Evolutionary conservation across 1,139 yeast genomes (phyloP), one percentile per base, ranked within the genome.

Genomic region (Candida labiduridarum): DNA sequence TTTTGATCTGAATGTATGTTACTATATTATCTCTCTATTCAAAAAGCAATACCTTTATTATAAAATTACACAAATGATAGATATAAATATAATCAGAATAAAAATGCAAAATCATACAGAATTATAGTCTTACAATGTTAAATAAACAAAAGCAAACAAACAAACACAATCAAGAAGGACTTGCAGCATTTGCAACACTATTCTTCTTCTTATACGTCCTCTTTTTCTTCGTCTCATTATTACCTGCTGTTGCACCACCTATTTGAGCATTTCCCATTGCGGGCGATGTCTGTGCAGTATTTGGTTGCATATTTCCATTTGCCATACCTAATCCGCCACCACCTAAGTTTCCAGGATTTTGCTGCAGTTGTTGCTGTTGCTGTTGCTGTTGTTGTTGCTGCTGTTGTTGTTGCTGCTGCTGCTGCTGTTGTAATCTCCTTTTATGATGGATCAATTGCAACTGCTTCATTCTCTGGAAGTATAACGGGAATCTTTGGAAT

Each of bases 381-480:
- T 22, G 25, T 22, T 22, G 25, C 25, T 22, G 25, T 34, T 41
- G 49, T 39, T 36, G 58, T 49, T 44, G 57, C 34, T 47, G 56
- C 33, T 52, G 60, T 34, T 49, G 56, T 36, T 48, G 45, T 35
- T 51, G 59, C 18, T 41, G 54, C 30, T 47, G 54, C 36, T 47
- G 54, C 45, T 55, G 52, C 46, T 55, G 56, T 38, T 53, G 58
- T 41, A 48, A 54, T 39, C 58, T 59, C 44, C 56, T 59, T 43
- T 56, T 56, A 31, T 59, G 78, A 49, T 74, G 78, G 41, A 72
- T 62, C 41, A 73, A 50, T 55, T 76, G 80, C 40, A 72, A 67
- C 49, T 74, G 79, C 31, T 76, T 65, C 43, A 76, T 65, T 47
- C 78, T 64, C 52, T 76, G 79, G 63, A 76, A 76, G 53, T 76